Base-by-base conservation (phyloP, 1,139 yeast genomes). In the Meyerozyma smithsonii region DNA sequence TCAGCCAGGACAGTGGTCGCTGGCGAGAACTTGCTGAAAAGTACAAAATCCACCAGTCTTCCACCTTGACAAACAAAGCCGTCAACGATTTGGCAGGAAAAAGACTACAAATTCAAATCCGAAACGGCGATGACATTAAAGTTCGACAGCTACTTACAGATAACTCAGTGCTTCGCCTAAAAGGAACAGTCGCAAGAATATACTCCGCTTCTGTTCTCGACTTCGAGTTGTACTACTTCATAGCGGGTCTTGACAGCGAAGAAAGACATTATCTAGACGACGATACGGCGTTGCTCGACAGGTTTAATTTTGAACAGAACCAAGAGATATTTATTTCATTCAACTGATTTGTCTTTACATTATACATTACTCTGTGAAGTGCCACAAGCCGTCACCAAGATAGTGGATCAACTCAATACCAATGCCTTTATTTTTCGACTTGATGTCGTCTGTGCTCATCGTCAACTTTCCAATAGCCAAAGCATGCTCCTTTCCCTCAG, bases 401-500 rank as follows among this genome's bases (percentile, higher is more conserved):
- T 85, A 84, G 53, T 87, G 92, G 44, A 85, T 69, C 54, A 89
- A 69, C 55, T 90, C 96, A 41, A 92, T 79, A 55, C 97, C 97
- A 50, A 86, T 82, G 25, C 95, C 96, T 62, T 90, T 90, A 60
- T 90, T 90, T 41, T 77, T 72, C 14, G 77, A 67, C 64, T 84
- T 86, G 56, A 90, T 90, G 40, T 92, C 97, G 54, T 85, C 94
- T 2, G 95, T 85, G 49, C 92, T 81, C 97, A 90, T 88, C 41
- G 78, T 66, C 50, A 92, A 69, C 51, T 81, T 81, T 15, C 97
- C 98, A 41, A 92, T 72, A 4, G 97, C 97, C 62, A 92, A 67
- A 0, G 97, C 96, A 54, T 77, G 72, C 50, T 88, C 95, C 56
- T 90, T 90, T 42, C 96, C 96, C 63, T 90, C 97, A 34, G 97